Evolutionary conservation across 2,329 filamentous ascomycete genomes (phyloP), one percentile per base, ranked within the genome.

Genomic region (Trichoderma sp.): DNA sequence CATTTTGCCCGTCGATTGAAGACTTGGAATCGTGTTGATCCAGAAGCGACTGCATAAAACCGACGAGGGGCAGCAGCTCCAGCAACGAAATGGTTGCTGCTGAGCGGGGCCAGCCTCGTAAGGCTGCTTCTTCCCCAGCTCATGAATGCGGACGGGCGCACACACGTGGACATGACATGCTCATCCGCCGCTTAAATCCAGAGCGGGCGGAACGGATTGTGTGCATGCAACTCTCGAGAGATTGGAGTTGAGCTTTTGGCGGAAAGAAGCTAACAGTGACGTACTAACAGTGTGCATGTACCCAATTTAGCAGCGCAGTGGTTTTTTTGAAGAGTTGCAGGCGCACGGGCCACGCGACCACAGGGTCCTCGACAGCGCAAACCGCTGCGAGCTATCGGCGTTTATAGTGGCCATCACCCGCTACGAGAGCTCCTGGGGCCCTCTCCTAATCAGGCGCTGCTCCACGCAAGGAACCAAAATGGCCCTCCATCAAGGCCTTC

Each of bases 1-100:
- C 92, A 94, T 85, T 99, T 99, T 27, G 90, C 88, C 74, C 88
- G 87, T 71, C 90, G 88, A 81, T 97, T 96, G 87, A 99, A 99
- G 79, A 99, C 92, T 74, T 97, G 91, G 74, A 96, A 89, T 47
- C 90, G 88, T 31, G 94, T 92, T 52, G 89, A 88, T 70, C 93
- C 92, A 2, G 92, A 85, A 24, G 92, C 86, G 80, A 94, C 91
- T 63, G 95, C 94, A 81, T 96, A 97, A 69, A 81, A 82, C 70
- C 91, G 85, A 69, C 82, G 78, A 43, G 70, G 70, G 68, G 69
- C 52, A 68, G 70, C 40, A 24, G 47, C 47, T 21, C 4, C 47
- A 49, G 72, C 70, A 68, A 55, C 53, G 29, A 71, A 69, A 47
- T 71, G 60, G 53, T 55, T 68, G 72, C 69, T 52, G 53, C 16